Base-by-base conservation (phyloP, 208 protist genomes). In the Crithidia expoeki region DNA sequence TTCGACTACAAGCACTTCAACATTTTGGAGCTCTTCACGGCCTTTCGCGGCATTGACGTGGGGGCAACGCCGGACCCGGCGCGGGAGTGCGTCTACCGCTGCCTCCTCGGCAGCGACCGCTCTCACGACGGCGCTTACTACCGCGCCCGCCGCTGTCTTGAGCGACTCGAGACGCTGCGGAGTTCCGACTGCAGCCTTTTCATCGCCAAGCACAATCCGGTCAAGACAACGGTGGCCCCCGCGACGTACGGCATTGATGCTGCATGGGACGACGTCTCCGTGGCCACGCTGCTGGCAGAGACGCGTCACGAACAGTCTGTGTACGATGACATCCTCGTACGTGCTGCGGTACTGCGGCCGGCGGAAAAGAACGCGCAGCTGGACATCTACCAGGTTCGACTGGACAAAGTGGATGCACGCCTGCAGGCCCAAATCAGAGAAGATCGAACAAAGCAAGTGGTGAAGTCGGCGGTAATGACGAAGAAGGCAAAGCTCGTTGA, bases 241-340 rank as follows among this genome's bases (percentile, higher is more conserved):
- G 25, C 69, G n/a, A 71, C 80, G 49, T 95, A 95, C 72, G 34
- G 62, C 28, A 74, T 95, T 23, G 28, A 84, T 5, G 61, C 44
- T 0, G 27, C 3, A 25, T 56, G 90, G 50, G 78, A 74, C 51
- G 86, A 95, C 49, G 83, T 93, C 0, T 36, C 57, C 10, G 84
- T 95, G 28, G 86, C 89, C 11, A 81, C 66, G 23, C 55, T 86
- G 76, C 76, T 95, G 2, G 78, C 80, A 2, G 79, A 86, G 57
- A 92, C 86, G 12, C 79, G 89, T n/a, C 25, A 46, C 30, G 72
- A 74, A 12, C 72, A 77, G 17, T 92, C 80, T 5, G 89, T 95
- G 14, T 95, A 95, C 67, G 89, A 95, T 73, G 86, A 93, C 75
- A 70, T 93, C 11, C 72, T 95, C 25, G 64, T 81, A 6, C 70